phyloP scores from a whole-genome alignment of 2,329 filamentous ascomycete species.

The Teratosphaeria zuluensis region DNA sequence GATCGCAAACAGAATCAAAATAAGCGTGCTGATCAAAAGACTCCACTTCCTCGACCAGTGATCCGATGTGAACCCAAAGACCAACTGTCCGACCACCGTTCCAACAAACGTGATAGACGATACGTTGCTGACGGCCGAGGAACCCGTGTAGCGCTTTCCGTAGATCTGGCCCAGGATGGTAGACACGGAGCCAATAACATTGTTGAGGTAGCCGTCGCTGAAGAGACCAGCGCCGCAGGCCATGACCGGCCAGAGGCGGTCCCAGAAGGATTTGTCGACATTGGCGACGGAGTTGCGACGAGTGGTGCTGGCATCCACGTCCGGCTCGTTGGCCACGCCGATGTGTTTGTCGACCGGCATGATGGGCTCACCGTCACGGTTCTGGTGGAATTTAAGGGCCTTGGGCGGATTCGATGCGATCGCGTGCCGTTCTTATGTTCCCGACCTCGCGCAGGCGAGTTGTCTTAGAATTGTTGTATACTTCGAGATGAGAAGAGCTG shows the following conservation, averaged over 20 bases:
- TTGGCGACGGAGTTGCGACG: slow-evolving; percentile 4
- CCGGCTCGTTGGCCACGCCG: background rate
- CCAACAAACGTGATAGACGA: slow-evolving; percentile 70
- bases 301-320: slow-evolving; percentile 3
- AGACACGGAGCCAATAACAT: slow-evolving; percentile 79
- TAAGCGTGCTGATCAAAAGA: slow-evolving; percentile 68
- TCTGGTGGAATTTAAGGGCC: too few species aligned
- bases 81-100: slow-evolving; percentile 70
- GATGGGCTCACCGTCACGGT: background rate
- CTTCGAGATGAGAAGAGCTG: too few species aligned
- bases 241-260: slow-evolving; percentile 62
- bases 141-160: slow-evolving; percentile 55
- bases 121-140: slow-evolving; percentile 63
- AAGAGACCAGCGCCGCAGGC: slow-evolving; percentile 86
- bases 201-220: slow-evolving; percentile 86
- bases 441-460: too few species aligned
- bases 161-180: slow-evolving; percentile 66
- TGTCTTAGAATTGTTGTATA: too few species aligned
- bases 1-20: slow-evolving; percentile 77
- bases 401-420: too few species aligned
- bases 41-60: slow-evolving; percentile 78
- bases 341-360: slow-evolving; percentile 2
- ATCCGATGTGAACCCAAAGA: slow-evolving; percentile 74
- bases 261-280: slow-evolving; percentile 26
- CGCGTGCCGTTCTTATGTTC: too few species aligned